Conservation (phyloP, 1,139 yeast species). For the Saccharomyces hybrid region DNA sequence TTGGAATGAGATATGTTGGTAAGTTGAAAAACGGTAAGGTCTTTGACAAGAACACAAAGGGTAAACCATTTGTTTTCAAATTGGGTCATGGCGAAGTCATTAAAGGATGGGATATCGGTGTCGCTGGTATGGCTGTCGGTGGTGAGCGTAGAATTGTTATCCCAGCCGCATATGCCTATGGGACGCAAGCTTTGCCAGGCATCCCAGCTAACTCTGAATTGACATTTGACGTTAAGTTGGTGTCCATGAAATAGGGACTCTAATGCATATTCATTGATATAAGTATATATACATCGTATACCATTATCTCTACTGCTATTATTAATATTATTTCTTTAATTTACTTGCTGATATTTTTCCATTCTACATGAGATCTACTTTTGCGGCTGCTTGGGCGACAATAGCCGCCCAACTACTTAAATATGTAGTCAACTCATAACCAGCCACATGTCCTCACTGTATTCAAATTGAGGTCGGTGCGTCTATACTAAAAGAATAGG, state of each 20-base stretch:
- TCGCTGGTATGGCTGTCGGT: constrained; percentile 96
- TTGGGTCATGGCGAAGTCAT: constrained; percentile 98
- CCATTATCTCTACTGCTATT: background rate
- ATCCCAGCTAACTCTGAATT: constrained; percentile 95
- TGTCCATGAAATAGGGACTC: constrained; percentile 64
- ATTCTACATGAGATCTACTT: background rate
- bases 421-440: no score
- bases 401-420: background rate
- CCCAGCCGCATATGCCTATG: constrained; percentile 96
- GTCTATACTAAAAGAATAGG: background rate
- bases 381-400: background rate
- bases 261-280: background rate
- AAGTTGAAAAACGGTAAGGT: constrained; percentile 93
- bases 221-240: constrained; percentile 91
- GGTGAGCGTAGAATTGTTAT: constrained; percentile 97
- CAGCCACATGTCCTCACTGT: no score
- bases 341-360: background rate
- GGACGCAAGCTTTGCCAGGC: constrained; percentile 89
- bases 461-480: background rate
- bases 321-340: background rate
- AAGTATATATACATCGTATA: background rate
- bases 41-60: constrained; percentile 93
- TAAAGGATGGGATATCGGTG: constrained; percentile 97
- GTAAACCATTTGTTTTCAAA: constrained; percentile 87
- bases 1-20: constrained; percentile 96